Conservation (phyloP, 2,329 filamentous ascomycete species). For the Daldinia sp. region DNA sequence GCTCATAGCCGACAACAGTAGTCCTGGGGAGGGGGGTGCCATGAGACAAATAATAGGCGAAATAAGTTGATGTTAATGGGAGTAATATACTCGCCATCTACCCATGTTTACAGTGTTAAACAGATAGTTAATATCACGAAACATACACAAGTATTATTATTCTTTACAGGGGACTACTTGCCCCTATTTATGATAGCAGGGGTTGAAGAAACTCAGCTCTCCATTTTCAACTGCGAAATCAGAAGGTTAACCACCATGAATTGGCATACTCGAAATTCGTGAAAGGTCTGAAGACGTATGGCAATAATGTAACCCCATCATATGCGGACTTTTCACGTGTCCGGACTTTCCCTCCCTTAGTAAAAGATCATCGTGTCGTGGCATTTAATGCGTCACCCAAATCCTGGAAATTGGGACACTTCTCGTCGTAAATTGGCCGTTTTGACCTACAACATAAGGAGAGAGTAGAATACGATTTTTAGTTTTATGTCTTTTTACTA, state of each 20-base stretch:
- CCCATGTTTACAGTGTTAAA: conserved; percentile 14
- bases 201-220: neutral
- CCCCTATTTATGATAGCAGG: neutral
- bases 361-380: conserved; percentile 15
- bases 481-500: no score
- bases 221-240: neutral
- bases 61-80: conserved; percentile 18
- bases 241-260: neutral
- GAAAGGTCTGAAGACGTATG: neutral
- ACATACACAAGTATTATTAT: neutral
- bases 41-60: conserved; percentile 2
- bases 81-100: conserved; percentile 14
- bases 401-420: conserved; percentile 30
- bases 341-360: conserved; percentile 16
- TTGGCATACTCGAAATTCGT: neutral
- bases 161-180: neutral
- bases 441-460: neutral
- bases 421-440: neutral
- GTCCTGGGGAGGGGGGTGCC: conserved; percentile 5
- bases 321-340: conserved; percentile 23
- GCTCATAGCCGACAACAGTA: neutral
- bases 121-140: conserved; percentile 24
- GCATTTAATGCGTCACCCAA: neutral
- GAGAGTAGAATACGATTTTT: neutral
- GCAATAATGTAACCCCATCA: conserved; percentile 2